Base-by-base conservation (phyloP, 164 flowering plant genomes). In the Aristolochia contorta region DNA sequence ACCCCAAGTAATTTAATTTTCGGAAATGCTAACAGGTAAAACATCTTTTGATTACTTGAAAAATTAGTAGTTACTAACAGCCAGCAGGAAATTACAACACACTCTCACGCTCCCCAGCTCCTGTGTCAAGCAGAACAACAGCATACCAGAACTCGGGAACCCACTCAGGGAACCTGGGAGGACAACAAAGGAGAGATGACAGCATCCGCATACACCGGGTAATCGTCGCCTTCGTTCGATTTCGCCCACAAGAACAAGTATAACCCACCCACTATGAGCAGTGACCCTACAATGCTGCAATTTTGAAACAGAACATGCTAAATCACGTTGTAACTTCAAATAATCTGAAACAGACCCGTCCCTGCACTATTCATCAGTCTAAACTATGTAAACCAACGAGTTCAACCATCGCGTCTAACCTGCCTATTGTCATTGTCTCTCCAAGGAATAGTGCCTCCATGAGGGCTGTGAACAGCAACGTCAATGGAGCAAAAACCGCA, bases 241-340 rank as follows among this genome's bases (percentile, higher is more conserved):
- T 65, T 65, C 14, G 67, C 54, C 67, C 67, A 65, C 1, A 65
- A 20, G 32, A 65, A 65, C 12, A 65, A 12, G 45, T 65, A 65
- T 20, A 65, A 45, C 18, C 67, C 67, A 30, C 55, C 61, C 15
- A 65, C 57, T 8, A 65, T 65, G 57, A 57, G 32, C 49, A 58
- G n/a, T 12, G 67, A 65, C 20, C 62, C 67, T n/a, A 51, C 62
- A 58, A 65, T 43, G 30, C 67, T 65, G 67, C 62, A 57, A 25
- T 22, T 32, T 27, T 16, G 19, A 12, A 32, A 49, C 10, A 9
- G 19, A 55, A 25, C 14, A 16, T 10, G 16, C 1, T 1, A 19
- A 14, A 27, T 10, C 18, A 32, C 18, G 1, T 2, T 4, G 0
- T 15, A n/a, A n/a, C n/a, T n/a, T n/a, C n/a, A n/a, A n/a, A n/a